Evolutionary conservation across 805 yeast species (phyloP).

Genomic region (Candida maris): DNA sequence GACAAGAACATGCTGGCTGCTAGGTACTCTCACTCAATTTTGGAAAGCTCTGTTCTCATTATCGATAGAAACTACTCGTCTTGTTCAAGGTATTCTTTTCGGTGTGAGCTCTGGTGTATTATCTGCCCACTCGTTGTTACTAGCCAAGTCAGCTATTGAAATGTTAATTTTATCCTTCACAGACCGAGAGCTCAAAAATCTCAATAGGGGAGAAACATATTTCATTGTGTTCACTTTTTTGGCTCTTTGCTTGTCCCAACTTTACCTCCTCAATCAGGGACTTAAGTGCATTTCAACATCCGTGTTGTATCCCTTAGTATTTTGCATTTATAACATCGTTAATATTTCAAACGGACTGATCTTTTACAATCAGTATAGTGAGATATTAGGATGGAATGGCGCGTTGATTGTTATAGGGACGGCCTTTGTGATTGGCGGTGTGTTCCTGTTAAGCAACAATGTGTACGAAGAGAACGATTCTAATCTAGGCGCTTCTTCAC

Average conservation of each 20-base stretch:
- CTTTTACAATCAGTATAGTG: slow-evolving; percentile 49
- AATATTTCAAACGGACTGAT: slow-evolving; percentile 65
- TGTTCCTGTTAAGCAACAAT: slow-evolving; percentile 59
- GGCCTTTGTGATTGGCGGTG: slow-evolving; percentile 60
- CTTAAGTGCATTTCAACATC: slow-evolving; percentile 68
- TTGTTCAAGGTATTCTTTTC: slow-evolving; percentile 54
- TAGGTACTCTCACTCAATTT: neutral
- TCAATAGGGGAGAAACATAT: slow-evolving; percentile 43
- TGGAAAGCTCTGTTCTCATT: slow-evolving; percentile 9
- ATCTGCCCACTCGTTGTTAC: slow-evolving; percentile 79
- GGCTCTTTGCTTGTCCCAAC: slow-evolving; percentile 63
- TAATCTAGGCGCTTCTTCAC: slow-evolving; percentile 6
- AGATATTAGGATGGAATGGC: slow-evolving; percentile 33
- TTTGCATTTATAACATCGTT: slow-evolving; percentile 73
- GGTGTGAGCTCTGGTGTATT: slow-evolving; percentile 73
- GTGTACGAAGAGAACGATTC: slow-evolving; percentile 16
- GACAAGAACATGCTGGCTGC: neutral
- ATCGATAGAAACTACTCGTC: slow-evolving; percentile 17
- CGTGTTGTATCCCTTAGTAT: slow-evolving; percentile 77
- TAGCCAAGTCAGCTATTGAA: slow-evolving; percentile 84
- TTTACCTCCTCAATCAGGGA: slow-evolving; percentile 72
- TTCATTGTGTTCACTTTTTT: slow-evolving; percentile 52
- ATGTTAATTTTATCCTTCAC: slow-evolving; percentile 47
- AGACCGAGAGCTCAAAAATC: slow-evolving; percentile 27
- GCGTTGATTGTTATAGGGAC: slow-evolving; percentile 43